Conservation (phyloP, 2,329 filamentous ascomycete species). For the Mollisia scopiformis region DNA sequence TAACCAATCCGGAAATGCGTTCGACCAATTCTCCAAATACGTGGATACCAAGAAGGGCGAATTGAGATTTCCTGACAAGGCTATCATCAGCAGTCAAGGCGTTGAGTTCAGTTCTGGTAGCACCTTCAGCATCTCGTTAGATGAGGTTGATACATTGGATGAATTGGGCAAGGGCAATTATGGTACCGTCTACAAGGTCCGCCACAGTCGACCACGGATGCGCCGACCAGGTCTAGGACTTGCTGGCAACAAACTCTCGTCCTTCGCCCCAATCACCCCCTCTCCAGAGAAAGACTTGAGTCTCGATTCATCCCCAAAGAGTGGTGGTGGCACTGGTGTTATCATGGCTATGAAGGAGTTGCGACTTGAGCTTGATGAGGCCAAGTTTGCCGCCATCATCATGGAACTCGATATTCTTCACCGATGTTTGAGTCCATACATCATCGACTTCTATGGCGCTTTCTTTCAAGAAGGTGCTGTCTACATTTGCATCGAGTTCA, state of each 20-base stretch:
- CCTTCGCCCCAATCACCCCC: conserved; percentile 41
- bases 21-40: conserved; percentile 76
- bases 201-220: conserved; percentile 70
- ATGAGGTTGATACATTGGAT: conserved; percentile 90
- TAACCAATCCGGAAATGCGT: conserved; percentile 44
- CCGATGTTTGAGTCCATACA: conserved; percentile 91
- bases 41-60: conserved; percentile 92
- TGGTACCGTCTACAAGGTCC: conserved; percentile 95
- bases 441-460: conserved; percentile 98
- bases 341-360: conserved; percentile 99
- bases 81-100: conserved; percentile 83
- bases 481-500: conserved; percentile 99
- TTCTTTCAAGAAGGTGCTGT: conserved; percentile 99
- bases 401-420: conserved; percentile 97
- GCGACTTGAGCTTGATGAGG: conserved; percentile 90
- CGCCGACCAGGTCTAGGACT: conserved; percentile 64
- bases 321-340: conserved; percentile 62
- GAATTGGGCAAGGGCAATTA: conserved; percentile 98
- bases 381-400: conserved; percentile 94
- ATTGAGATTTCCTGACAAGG: conserved; percentile 90
- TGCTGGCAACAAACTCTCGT: conserved; percentile 42
- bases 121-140: conserved; percentile 90
- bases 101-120: conserved; percentile 91
- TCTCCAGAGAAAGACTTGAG: conserved; percentile 36
- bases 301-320: conserved; percentile 34